Conservation (phyloP, 495 filamentous ascomycete genomes). For the Oidiodendron maius region DNA sequence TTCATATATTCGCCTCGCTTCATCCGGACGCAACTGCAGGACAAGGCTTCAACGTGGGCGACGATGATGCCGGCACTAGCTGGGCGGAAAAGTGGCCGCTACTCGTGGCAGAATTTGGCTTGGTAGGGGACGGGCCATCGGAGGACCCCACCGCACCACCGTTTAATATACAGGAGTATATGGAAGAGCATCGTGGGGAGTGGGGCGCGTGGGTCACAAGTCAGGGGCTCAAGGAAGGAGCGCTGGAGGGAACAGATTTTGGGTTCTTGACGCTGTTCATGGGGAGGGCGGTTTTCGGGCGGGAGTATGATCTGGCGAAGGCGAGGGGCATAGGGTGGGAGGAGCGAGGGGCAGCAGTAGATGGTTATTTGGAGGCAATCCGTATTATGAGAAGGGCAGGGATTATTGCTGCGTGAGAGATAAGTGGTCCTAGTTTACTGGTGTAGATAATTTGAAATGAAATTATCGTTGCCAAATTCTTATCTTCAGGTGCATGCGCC, state of each 20-base stretch:
- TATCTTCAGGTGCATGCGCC: too few relatives aligned
- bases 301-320: too few relatives aligned
- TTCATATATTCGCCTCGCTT: conserved; percentile 33
- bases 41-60: conserved; percentile 29
- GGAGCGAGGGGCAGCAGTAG: too few relatives aligned
- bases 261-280: conserved; percentile 9
- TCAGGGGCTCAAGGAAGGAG: not conserved
- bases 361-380: too few relatives aligned
- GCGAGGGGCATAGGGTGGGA: too few relatives aligned
- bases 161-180: not conserved
- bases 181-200: not conserved
- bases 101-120: conserved; percentile 32
- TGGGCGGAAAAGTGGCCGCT: conserved; percentile 33
- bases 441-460: too few relatives aligned
- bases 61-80: conserved; percentile 20
- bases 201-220: not conserved
- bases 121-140: too few relatives aligned
- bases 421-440: too few relatives aligned
- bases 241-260: not conserved
- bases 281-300: too few relatives aligned
- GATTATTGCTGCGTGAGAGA: too few relatives aligned
- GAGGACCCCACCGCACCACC: not conserved
- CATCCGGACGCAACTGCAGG: conserved; percentile 19
- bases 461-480: too few relatives aligned
- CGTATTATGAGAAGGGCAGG: too few relatives aligned